Conservation (phyloP, 2,329 filamentous ascomycete species). For the Pseudogymnoascus sp. region DNA sequence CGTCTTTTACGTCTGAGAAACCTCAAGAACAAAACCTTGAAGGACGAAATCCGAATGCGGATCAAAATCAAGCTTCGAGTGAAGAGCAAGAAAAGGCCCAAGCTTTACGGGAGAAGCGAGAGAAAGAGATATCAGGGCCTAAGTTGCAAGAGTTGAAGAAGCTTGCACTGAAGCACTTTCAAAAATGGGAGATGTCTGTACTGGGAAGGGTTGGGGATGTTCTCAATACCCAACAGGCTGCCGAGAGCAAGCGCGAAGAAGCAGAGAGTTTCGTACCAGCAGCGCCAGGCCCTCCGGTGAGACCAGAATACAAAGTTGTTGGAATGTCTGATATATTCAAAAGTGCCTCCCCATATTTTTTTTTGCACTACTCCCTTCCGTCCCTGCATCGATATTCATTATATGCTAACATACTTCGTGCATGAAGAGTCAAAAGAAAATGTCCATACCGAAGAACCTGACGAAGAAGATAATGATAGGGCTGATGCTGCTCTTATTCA, state of each 20-base stretch:
- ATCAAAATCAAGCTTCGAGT: slow-evolving; percentile 19
- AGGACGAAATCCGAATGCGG: slow-evolving; percentile 32
- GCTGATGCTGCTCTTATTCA: slow-evolving; percentile 41
- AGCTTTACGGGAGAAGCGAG: slow-evolving; percentile 29
- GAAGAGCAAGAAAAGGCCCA: slow-evolving; percentile 27
- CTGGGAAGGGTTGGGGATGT: slow-evolving; percentile 64
- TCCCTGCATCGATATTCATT: not conserved
- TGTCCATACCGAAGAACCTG: slow-evolving; percentile 16
- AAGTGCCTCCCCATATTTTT: not conserved
- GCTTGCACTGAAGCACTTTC: slow-evolving; percentile 63
- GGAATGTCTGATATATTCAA: slow-evolving; percentile 18
- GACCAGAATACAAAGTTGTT: slow-evolving; percentile 22
- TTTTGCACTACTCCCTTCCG: slow-evolving; percentile 8
- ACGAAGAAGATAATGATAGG: slow-evolving; percentile 36
- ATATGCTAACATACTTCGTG: slow-evolving; percentile 6
- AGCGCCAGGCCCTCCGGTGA: slow-evolving; percentile 16
- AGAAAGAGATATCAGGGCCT: slow-evolving; percentile 43
- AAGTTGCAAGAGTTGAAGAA: slow-evolving; percentile 60
- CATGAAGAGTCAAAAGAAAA: slow-evolving; percentile 18
- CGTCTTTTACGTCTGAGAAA: slow-evolving; percentile 20
- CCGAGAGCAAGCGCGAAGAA: slow-evolving; percentile 24
- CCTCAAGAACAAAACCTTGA: slow-evolving; percentile 26
- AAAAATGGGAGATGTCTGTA: slow-evolving; percentile 71
- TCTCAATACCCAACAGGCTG: slow-evolving; percentile 47
- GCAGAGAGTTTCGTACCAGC: slow-evolving; percentile 22